These are phyloP conservation scores for Backusella tarrabulga DNA, from an alignment of 192 early-diverging fungal genomes.

Conservation along the genomic window DNA sequence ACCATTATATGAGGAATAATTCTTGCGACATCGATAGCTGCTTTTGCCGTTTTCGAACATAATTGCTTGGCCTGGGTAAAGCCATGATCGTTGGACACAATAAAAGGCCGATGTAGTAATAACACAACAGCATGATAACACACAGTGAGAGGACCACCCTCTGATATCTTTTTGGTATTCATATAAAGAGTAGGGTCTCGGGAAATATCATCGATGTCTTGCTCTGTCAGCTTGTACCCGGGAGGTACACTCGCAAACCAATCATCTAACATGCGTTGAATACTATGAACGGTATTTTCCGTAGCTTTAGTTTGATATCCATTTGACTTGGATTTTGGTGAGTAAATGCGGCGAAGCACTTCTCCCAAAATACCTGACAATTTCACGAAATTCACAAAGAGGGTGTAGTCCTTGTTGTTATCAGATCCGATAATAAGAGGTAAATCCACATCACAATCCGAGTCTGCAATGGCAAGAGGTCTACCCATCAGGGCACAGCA, in stretches of 20 bases:
- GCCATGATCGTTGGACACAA: conserved; percentile 11
- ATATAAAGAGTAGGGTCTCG: not conserved
- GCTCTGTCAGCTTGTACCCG: conserved; percentile 9
- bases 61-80: not conserved
- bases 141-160: conserved; percentile 24
- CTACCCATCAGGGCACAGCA: conserved; percentile 37
- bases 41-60: conserved; percentile 23
- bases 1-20: not conserved
- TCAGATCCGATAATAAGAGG: conserved; percentile 15
- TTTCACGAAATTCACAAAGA: conserved; percentile 34
- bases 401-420: conserved; percentile 3
- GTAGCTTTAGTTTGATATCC: conserved; percentile 14
- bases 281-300: conserved; percentile 22
- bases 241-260: conserved; percentile 28
- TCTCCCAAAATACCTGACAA: conserved; percentile 35
- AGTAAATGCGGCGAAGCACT: conserved; percentile 33
- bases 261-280: conserved; percentile 29
- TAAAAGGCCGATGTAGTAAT: conserved; percentile 35
- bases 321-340: conserved; percentile 28
- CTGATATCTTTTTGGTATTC: not conserved
- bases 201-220: not conserved
- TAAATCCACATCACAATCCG: conserved; percentile 37
- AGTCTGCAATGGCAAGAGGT: conserved; percentile 46
- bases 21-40: conserved; percentile 20
- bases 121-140: conserved; percentile 36